phyloP scores from a whole-genome alignment of 2,329 filamentous ascomycete species.

The Fonsecaea multimorphosa region DNA sequence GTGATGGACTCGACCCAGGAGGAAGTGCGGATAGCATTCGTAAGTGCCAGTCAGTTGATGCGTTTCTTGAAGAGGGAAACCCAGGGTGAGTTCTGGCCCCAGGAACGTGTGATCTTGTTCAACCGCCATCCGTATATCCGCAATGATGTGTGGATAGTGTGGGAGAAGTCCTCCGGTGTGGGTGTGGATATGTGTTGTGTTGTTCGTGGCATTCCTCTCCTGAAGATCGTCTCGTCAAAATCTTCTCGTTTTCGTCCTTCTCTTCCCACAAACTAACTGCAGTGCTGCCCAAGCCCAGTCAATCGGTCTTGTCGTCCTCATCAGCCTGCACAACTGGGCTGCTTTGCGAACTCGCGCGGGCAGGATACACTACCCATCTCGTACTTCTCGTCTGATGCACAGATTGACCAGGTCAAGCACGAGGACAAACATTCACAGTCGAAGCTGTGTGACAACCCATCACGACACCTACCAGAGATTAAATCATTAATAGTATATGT shows the following conservation, averaged over 20 bases:
- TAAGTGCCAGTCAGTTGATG: not conserved
- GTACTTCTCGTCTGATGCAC: not conserved
- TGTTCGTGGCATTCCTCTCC: not conserved
- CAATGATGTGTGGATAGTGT: not conserved
- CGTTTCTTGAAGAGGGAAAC: not conserved
- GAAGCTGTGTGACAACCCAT: constrained; percentile 2
- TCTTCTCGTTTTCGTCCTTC: not conserved
- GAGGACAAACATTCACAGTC: not conserved
- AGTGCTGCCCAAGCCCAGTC: not conserved
- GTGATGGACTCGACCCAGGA: not conserved
- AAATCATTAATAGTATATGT: constrained; percentile 7
- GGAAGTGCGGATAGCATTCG: not conserved
- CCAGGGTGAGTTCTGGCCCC: not conserved
- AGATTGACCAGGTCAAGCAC: not conserved
- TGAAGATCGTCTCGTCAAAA: not conserved
- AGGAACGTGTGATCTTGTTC: not conserved
- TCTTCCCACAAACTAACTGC: not conserved
- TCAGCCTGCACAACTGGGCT: not conserved
- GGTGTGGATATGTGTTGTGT: not conserved
- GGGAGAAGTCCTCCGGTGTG: not conserved
- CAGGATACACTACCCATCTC: not conserved
- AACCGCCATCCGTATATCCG: not conserved
- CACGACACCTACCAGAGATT: constrained; percentile 2
- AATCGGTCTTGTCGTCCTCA: not conserved
- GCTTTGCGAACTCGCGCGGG: not conserved